A percentile compares a stretch with the other conserved stretches of the same genome.
phyloP scores from a whole-genome alignment of 352 stramenopile genomes.

The Pythium oligandrum region DNA sequence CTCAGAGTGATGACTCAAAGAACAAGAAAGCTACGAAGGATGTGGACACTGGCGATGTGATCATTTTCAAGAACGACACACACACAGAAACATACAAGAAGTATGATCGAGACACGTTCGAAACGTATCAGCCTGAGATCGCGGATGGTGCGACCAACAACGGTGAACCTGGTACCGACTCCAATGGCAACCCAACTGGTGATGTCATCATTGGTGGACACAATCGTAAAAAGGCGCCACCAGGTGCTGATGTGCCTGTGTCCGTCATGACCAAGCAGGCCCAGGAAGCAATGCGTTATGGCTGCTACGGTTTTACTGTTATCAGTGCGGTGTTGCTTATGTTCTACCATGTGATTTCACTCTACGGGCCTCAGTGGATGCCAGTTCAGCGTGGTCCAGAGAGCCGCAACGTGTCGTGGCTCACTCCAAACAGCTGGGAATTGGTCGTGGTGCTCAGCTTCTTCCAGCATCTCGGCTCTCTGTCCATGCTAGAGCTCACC shows the following conservation, averaged over 20 bases:
- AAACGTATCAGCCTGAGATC: slow-evolving; percentile 17
- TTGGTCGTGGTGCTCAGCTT: slow-evolving; percentile 52
- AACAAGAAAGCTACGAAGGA: slow-evolving; percentile 4
- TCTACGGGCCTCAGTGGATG: slow-evolving; percentile 39
- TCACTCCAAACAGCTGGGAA: slow-evolving; percentile 69
- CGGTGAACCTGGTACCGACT: not conserved
- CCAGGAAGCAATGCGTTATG: slow-evolving; percentile 47
- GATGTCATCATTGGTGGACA: slow-evolving; percentile 32
- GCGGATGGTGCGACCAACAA: slow-evolving; percentile 25
- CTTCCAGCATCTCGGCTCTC: slow-evolving; percentile 64
- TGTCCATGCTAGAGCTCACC: slow-evolving; percentile 68
- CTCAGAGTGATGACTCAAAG: slow-evolving; percentile 3
- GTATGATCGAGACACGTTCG: slow-evolving; percentile 13
- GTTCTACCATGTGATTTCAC: slow-evolving; percentile 52
- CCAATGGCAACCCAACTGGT: slow-evolving; percentile 26
- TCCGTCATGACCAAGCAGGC: slow-evolving; percentile 32
- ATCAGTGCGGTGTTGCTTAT: slow-evolving; percentile 41
- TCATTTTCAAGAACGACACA: slow-evolving; percentile 17
- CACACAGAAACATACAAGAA: slow-evolving; percentile 15
- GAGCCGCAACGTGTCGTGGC: slow-evolving; percentile 24
- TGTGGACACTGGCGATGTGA: slow-evolving; percentile 5
- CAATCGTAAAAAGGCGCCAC: slow-evolving; percentile 42
- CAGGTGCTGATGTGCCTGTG: slow-evolving; percentile 53
- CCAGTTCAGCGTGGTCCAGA: slow-evolving; percentile 15
- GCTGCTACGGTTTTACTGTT: slow-evolving; percentile 43